These are phyloP conservation scores for Cyclotella distinguenda DNA, from an alignment of 108 stramenopile species.

Conservation along the genomic window DNA sequence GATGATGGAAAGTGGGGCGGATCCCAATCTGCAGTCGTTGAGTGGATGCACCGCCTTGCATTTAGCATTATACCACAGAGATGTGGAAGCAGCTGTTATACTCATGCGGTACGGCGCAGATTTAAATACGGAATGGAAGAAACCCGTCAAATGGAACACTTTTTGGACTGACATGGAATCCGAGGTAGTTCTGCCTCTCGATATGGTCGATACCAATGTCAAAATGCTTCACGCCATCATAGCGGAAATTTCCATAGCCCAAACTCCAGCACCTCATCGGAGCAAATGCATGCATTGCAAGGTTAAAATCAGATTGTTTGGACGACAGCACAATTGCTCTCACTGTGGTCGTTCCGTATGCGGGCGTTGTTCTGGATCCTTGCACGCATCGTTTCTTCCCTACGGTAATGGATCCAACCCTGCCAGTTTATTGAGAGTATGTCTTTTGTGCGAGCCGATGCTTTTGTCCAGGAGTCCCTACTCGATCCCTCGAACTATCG, in stretches of 20 bases:
- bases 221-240: slow-evolving; percentile 60
- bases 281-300: slow-evolving; percentile 87
- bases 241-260: slow-evolving; percentile 57
- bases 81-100: slow-evolving; percentile 68
- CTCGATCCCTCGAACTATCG: slow-evolving; percentile 4
- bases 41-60: slow-evolving; percentile 86
- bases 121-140: slow-evolving; percentile 76
- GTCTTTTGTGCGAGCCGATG: slow-evolving; percentile 36
- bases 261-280: slow-evolving; percentile 58
- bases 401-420: neutral
- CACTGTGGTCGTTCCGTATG: slow-evolving; percentile 82
- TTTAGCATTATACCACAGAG: slow-evolving; percentile 74
- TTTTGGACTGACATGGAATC: slow-evolving; percentile 77
- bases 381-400: slow-evolving; percentile 19
- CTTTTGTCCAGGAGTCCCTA: slow-evolving; percentile 16
- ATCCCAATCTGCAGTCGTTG: slow-evolving; percentile 70
- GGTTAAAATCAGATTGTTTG: slow-evolving; percentile 46
- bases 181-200: slow-evolving; percentile 65
- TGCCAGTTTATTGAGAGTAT: slow-evolving; percentile 22
- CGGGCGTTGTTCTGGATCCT: slow-evolving; percentile 47
- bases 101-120: slow-evolving; percentile 70
- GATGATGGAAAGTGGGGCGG: slow-evolving; percentile 71
- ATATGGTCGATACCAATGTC: slow-evolving; percentile 78
- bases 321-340: slow-evolving; percentile 61
- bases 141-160: slow-evolving; percentile 74